A percentile compares a stretch with the other conserved stretches of the same genome.
Conservation (phyloP, 495 filamentous ascomycete species). For the Lindgomyces ingoldianus region DNA sequence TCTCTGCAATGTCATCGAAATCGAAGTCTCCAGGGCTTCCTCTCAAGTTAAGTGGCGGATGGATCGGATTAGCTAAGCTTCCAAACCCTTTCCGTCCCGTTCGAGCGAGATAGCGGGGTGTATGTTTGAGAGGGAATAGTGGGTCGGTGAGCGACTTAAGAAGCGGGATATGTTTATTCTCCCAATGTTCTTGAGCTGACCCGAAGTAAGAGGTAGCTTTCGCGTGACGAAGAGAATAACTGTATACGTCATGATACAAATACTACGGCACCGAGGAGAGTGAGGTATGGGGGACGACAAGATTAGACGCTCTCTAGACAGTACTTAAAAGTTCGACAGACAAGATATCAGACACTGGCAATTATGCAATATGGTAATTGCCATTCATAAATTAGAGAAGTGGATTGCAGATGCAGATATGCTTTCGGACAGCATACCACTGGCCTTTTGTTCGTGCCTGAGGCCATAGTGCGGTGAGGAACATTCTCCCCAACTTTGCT, state of each 20-base stretch:
- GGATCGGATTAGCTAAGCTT: conserved; percentile 1
- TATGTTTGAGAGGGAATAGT: conserved; percentile 4
- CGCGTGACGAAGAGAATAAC: conserved; percentile 12
- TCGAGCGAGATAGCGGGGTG: conserved; percentile 5
- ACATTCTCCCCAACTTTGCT: no score
- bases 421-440: neutral
- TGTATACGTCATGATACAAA: conserved; percentile 6
- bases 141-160: conserved; percentile 9
- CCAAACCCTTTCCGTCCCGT: conserved; percentile 11
- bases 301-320: neutral
- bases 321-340: neutral
- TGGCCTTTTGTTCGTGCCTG: neutral
- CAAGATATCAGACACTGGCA: neutral
- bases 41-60: conserved; percentile 4
- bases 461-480: no score
- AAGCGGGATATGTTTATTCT: conserved; percentile 17
- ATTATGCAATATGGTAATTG: no score
- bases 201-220: conserved; percentile 7
- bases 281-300: neutral
- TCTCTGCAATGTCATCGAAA: conserved; percentile 3
- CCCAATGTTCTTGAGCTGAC: conserved; percentile 19
- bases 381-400: no score
- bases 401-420: neutral
- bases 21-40: conserved; percentile 12
- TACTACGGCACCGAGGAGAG: neutral